Evolutionary conservation across 108 stramenopile species (phyloP).

Genomic region (Heterococcus sp.): DNA sequence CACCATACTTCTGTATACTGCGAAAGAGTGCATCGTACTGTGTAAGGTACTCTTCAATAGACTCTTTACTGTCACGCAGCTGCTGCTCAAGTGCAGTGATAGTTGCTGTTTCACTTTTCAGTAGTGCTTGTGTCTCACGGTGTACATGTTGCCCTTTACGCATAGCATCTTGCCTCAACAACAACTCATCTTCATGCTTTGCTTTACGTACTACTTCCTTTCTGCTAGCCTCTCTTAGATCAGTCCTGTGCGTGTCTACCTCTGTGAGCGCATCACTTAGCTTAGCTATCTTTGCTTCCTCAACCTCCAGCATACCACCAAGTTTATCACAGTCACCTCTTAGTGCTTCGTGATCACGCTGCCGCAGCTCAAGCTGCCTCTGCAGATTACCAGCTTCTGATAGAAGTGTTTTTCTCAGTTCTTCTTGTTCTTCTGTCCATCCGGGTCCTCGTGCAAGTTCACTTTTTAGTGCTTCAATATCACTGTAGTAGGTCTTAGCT

Average conservation of each 20-base stretch:
- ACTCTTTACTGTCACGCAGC: slow-evolving; percentile 37
- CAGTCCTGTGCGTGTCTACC: not conserved
- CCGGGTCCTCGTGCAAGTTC: not conserved
- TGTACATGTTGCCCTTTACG: not conserved
- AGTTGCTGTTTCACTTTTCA: slow-evolving; percentile 6
- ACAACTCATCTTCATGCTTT: slow-evolving; percentile 44
- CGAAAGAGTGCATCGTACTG: slow-evolving; percentile 58
- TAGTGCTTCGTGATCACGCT: slow-evolving; percentile 25
- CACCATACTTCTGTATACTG: slow-evolving; percentile 31
- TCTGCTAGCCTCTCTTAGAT: not conserved
- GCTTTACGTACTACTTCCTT: slow-evolving; percentile 17
- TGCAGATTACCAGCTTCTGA: not conserved
- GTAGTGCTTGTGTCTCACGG: not conserved
- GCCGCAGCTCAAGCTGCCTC: slow-evolving; percentile 18
- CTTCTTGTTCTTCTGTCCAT: not conserved
- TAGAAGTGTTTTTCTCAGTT: not conserved
- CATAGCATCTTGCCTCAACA: slow-evolving; percentile 14
- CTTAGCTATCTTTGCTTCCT: not conserved
- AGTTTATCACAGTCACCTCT: slow-evolving; percentile 10
- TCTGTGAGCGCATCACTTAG: not conserved
- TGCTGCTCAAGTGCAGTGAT: slow-evolving; percentile 30
- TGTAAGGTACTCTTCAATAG: slow-evolving; percentile 49
- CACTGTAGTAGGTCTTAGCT: not conserved
- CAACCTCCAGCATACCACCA: not conserved
- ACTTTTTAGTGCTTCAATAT: not conserved